Conservation (phyloP, 225 moss, liverwort and hornwort species). For the Pseudoscleropodium purum region DNA sequence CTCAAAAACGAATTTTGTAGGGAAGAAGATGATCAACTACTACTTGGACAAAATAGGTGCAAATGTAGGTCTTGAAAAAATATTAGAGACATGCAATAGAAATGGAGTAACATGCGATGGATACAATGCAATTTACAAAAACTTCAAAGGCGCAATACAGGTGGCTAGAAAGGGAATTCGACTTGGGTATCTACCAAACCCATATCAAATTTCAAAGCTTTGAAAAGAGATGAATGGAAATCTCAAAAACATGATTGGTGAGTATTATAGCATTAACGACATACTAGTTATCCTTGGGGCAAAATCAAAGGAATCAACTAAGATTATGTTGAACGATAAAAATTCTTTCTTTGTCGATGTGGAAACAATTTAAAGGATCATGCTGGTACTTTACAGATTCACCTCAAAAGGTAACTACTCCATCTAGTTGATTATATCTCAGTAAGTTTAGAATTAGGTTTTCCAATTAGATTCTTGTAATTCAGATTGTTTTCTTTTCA, state of each 20-base stretch:
- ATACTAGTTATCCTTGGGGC: background rate
- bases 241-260: background rate
- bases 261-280: background rate
- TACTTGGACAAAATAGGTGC: background rate
- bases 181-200: background rate
- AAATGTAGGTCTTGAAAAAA: background rate
- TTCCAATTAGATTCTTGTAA: no score
- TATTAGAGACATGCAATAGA: background rate
- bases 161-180: background rate
- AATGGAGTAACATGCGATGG: background rate
- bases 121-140: background rate
- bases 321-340: background rate
- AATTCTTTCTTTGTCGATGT: background rate
- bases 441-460: no score
- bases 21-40: background rate
- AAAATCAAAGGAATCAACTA: background rate
- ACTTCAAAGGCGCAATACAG: background rate
- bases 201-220: background rate
- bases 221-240: background rate
- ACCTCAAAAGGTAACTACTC: background rate
- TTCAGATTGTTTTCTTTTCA: no score
- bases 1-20: background rate
- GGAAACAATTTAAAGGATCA: background rate
- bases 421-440: background rate
- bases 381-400: background rate